Evolutionary conservation across 2,329 filamentous ascomycete genomes (phyloP).

Genomic region (Arthrocladium fulminans): DNA sequence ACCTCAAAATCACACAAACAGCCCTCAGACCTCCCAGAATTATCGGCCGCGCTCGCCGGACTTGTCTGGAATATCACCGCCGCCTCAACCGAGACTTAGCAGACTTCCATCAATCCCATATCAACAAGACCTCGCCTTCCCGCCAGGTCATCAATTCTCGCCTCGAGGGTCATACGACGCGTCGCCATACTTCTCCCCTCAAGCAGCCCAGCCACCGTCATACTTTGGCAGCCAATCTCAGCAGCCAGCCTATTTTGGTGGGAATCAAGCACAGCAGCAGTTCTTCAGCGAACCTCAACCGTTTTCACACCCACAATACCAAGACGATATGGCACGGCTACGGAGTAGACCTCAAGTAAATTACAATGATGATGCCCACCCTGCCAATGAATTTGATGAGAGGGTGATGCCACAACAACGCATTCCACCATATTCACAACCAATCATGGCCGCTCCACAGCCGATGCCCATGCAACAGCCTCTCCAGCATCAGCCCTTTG

Average conservation of each 20-base stretch:
- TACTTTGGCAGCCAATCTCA: constrained; percentile 18
- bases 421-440: constrained; percentile 5
- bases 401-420: constrained; percentile 3
- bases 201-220: constrained; percentile 19
- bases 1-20: constrained; percentile 11
- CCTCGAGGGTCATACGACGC: constrained; percentile 37
- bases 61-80: constrained; percentile 40
- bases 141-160: constrained; percentile 27
- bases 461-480: not conserved
- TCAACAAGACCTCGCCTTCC: constrained; percentile 21
- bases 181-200: constrained; percentile 37
- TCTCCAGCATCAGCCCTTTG: constrained; percentile 8
- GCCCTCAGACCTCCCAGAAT: constrained; percentile 8
- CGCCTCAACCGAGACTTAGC: constrained; percentile 28
- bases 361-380: constrained; percentile 6
- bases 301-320: not conserved
- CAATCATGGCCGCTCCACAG: constrained; percentile 3
- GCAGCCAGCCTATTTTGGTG: not conserved
- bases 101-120: constrained; percentile 26
- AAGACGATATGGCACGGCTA: constrained; percentile 9
- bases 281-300: not conserved
- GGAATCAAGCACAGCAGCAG: not conserved
- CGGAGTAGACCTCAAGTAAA: constrained; percentile 4
- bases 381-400: constrained; percentile 1
- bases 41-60: constrained; percentile 43